phyloP scores from a whole-genome alignment of 2,329 filamentous ascomycete species.

The Sporothrix pallida region DNA sequence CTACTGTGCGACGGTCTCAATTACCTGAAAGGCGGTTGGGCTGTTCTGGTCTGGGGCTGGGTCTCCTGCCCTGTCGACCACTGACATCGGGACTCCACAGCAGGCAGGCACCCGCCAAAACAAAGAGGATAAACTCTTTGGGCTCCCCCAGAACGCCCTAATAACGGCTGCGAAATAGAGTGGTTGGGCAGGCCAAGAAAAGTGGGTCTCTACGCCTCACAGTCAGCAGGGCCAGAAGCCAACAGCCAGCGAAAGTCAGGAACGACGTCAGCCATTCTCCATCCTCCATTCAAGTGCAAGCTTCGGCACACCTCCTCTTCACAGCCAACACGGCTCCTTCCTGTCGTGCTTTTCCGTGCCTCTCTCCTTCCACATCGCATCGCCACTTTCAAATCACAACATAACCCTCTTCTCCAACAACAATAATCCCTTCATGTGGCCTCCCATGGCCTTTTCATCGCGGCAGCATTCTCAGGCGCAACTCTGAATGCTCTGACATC shows the following conservation, averaged over 20 bases:
- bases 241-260: slow-evolving; percentile 6
- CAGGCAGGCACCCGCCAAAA: slow-evolving; percentile 15
- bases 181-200: slow-evolving; percentile 20
- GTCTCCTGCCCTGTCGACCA: background rate
- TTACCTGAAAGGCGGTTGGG: slow-evolving; percentile 15
- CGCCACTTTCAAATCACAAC: background rate
- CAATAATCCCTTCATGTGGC: slow-evolving; percentile 16
- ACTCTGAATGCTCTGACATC: slow-evolving; percentile 22
- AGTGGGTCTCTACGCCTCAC: background rate
- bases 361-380: background rate
- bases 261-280: slow-evolving; percentile 32
- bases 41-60: background rate
- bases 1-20: background rate
- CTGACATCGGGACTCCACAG: background rate
- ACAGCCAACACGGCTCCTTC: background rate
- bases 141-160: background rate
- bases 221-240: background rate
- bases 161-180: background rate
- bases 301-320: slow-evolving; percentile 10
- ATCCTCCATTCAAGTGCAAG: background rate
- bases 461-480: slow-evolving; percentile 14
- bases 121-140: background rate
- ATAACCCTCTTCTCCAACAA: background rate
- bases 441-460: slow-evolving; percentile 13
- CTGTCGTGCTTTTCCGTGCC: background rate